Conservation (phyloP, 2,329 filamentous ascomycete genomes). For the Pezicula radicicola region DNA sequence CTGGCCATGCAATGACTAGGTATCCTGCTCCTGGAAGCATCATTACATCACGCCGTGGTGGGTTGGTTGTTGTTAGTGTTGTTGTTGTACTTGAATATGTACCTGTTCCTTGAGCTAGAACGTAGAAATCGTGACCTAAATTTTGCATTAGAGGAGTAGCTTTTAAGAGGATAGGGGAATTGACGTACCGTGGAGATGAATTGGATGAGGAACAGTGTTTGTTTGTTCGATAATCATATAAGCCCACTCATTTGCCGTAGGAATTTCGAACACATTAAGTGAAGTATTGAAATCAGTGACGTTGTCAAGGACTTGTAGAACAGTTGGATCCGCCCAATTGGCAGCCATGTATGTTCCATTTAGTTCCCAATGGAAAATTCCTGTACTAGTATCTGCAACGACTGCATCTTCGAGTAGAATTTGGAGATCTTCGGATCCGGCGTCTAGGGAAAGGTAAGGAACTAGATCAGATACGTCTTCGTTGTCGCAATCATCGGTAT, state of each 20-base stretch:
- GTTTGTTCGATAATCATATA: conserved; percentile 26
- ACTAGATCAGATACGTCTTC: too few relatives aligned
- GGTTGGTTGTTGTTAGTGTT: conserved; percentile 32
- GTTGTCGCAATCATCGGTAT: conserved; percentile 5
- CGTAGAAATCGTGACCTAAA: conserved; percentile 41
- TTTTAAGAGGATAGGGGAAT: too few relatives aligned
- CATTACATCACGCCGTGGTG: conserved; percentile 48
- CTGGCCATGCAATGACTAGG: conserved; percentile 22
- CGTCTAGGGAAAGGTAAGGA: too few relatives aligned
- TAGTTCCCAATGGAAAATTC: conserved; percentile 24
- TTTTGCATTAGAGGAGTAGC: too few relatives aligned
- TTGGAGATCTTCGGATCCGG: too few relatives aligned
- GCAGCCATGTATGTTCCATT: too few relatives aligned
- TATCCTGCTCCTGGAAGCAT: conserved; percentile 34
- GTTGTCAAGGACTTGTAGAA: conserved; percentile 29
- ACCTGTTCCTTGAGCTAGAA: conserved; percentile 42
- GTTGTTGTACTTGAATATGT: conserved; percentile 28
- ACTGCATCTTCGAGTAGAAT: too few relatives aligned
- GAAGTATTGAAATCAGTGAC: conserved; percentile 17
- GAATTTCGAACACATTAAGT: conserved; percentile 20
- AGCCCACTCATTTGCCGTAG: conserved; percentile 21
- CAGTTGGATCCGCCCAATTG: conserved; percentile 29
- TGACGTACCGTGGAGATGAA: conserved; percentile 41
- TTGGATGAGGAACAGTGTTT: conserved; percentile 21
- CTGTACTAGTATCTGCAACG: too few relatives aligned